A percentile compares a stretch with the other conserved stretches of the same genome.
Conservation (phyloP, 1,284 basidiomycete genomes). For the Marasmius fiardii region DNA sequence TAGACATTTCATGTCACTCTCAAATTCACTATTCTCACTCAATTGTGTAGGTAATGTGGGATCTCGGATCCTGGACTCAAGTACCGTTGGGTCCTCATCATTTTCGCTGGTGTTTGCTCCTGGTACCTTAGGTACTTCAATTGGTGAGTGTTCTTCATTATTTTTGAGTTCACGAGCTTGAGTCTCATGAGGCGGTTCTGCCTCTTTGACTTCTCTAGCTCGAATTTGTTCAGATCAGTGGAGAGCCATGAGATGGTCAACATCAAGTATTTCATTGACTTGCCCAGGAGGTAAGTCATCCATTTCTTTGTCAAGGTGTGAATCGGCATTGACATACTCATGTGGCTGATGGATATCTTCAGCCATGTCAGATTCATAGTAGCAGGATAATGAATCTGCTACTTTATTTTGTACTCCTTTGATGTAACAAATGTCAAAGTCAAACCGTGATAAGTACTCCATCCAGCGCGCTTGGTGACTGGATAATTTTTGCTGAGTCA, state of each 20-base stretch:
- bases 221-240: background rate
- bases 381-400: slow-evolving; percentile 29
- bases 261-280: background rate
- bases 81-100: background rate
- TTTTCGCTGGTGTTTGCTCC: background rate
- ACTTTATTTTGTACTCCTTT: slow-evolving; percentile 29
- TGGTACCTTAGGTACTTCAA: background rate
- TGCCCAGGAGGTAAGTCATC: slow-evolving; percentile 22
- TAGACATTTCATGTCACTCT: background rate
- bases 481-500: slow-evolving; percentile 18
- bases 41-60: background rate
- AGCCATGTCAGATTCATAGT: slow-evolving; percentile 25
- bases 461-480: slow-evolving; percentile 27
- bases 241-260: background rate
- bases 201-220: background rate
- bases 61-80: no score
- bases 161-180: slow-evolving; percentile 1
- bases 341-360: slow-evolving; percentile 15
- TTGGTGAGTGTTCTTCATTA: background rate
- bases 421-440: slow-evolving; percentile 29
- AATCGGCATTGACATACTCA: slow-evolving; percentile 26
- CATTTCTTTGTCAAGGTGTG: slow-evolving; percentile 21
- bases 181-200: background rate
- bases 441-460: slow-evolving; percentile 30
- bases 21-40: background rate